Evolutionary conservation across 2,329 filamentous ascomycete species (phyloP), one percentile per base, ranked within the genome.

Genomic region (Xylaria sp.): DNA sequence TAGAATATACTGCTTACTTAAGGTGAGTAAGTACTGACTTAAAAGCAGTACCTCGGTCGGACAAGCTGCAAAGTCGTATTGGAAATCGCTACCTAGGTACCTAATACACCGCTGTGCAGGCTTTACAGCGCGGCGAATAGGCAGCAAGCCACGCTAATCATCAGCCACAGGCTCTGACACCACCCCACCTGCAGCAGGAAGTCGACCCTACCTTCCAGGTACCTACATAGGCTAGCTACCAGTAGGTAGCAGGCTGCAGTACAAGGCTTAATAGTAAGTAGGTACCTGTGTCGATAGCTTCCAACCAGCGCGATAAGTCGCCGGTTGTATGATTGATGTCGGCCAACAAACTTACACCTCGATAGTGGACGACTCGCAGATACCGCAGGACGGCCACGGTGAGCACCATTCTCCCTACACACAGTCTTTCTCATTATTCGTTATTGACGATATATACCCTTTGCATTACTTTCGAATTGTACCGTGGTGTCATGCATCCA

Each of bases 331-430:
- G 54, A 63, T 23, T 3, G 54, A 52, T 57, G 54, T 48, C 25
- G 48, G n/a, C 61, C 20, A 58, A 23, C 56, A 39, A 9, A 60
- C 69, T 70, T 56, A 66, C 69, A 63, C 54, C 23, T 51, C 10
- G 23, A 58, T 51, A 70, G 67, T 68, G 63, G 63, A 69, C 52
- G 57, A 25, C 23, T 25, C 44, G 34, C 65, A 58, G 52, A 64
- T 64, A 68, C 71, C 60, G 64, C 67, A 66, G 68, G 73, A 75
- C 70, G 65, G 70, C 63, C 72, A 70, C 73, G 72, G 75, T 76
- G 63, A 75, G 72, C 59, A 25, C 41, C 54, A 71, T 57, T 62
- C 57, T 58, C 64, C 50, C 66, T 46, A 28, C 60, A 37, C 55
- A 52, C 13, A 41, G 34, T 10, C 34, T 37, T 10, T 6, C 34